Base-by-base conservation (phyloP, 306 rosid species). In the Acacia crassicarpa region DNA sequence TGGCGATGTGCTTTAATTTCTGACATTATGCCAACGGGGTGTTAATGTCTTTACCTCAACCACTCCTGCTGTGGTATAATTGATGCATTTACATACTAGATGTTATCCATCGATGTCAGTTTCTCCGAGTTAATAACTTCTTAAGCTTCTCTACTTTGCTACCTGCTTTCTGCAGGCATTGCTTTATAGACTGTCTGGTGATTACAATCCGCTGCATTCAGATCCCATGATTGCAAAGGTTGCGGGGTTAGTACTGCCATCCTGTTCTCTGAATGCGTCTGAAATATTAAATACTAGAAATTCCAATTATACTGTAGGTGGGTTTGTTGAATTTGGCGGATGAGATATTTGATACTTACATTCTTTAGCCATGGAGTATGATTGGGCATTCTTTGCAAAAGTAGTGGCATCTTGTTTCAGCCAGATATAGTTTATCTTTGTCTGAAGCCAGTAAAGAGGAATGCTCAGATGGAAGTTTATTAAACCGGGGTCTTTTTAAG, bases 201-300 rank as follows among this genome's bases (percentile, higher is more conserved):
- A 95, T 82, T 85, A 93, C 80, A 95, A 93, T 77, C 99, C 96
- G 83, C 91, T 95, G 75, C 99, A 95, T 87, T 93, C 99, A 35
- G 99, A 93, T 88, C 98, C 98, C 51, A 58, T 66, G 78, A 13
- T 95, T 65, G 98, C 97, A 33, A 92, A 91, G 86, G 84, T 82
- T 91, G 98, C 98, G 6, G 98, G 99, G 99, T 95, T 73, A 56
- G 96, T 92, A 76, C 83, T 85, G 77, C 76, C 71, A 65, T 70
- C 75, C 53, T 72, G 78, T 75, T 56, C 58, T 79, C 68, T 45
- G 74, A 78, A 48, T 72, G 30, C 67, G n/a, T 19, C 40, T 33
- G 23, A 48, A 44, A 46, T 63, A 59, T 69, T 41, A 76, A 76
- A 43, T 75, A 44, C 81, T 62, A 48, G 71, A 86, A 77, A 67